Evolutionary conservation across 164 flowering plant genomes (phyloP).

Genomic region (Warburgia ugandensis): DNA sequence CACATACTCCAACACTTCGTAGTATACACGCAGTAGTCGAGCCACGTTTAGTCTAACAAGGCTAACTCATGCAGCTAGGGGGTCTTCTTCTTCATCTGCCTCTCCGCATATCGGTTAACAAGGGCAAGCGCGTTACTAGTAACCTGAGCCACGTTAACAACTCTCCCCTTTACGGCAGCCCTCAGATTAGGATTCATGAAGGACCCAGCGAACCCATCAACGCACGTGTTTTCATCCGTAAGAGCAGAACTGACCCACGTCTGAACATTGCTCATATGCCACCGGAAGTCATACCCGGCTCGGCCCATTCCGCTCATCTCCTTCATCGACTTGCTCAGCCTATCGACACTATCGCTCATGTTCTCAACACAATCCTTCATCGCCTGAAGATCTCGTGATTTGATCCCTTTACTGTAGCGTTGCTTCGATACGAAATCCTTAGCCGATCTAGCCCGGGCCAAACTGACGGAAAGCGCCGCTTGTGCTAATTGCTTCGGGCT

Average conservation of each 20-base stretch:
- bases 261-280: slow-evolving; percentile 36
- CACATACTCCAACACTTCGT: no score
- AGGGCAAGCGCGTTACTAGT: slow-evolving; percentile 36
- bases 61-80: neutral
- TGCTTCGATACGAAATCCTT: slow-evolving; percentile 13
- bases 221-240: slow-evolving; percentile 31
- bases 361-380: slow-evolving; percentile 25
- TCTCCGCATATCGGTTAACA: slow-evolving; percentile 20
- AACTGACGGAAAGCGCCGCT: slow-evolving; percentile 22
- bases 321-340: slow-evolving; percentile 15
- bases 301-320: slow-evolving; percentile 29
- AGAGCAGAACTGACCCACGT: slow-evolving; percentile 44
- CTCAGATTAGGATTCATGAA: slow-evolving; percentile 8
- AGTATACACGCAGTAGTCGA: no score
- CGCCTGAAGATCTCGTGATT: slow-evolving; percentile 14
- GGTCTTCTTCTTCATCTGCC: slow-evolving; percentile 3
- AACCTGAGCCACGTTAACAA: slow-evolving; percentile 20
- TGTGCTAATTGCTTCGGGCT: slow-evolving; percentile 25
- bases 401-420: slow-evolving; percentile 9
- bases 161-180: slow-evolving; percentile 9
- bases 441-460: slow-evolving; percentile 14
- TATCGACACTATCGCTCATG: slow-evolving; percentile 26
- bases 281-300: slow-evolving; percentile 9
- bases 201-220: slow-evolving; percentile 28
- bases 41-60: no score